Evolutionary conservation across 352 stramenopile genomes (phyloP).

Genomic region (Globisporangium middletonii): DNA sequence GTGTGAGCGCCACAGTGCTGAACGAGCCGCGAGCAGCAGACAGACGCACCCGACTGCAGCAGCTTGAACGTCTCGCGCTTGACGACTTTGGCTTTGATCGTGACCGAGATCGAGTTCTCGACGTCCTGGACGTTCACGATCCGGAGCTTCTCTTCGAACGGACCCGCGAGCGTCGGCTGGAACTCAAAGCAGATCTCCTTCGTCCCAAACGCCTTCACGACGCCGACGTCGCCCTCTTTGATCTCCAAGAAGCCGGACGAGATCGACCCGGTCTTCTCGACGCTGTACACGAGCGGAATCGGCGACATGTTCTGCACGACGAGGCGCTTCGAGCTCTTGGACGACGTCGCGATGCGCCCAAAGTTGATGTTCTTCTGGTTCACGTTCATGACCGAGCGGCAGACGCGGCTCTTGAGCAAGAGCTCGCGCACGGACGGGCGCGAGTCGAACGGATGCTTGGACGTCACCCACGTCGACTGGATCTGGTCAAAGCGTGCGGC

Average conservation of each 20-base stretch:
- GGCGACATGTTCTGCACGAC: constrained; percentile 86
- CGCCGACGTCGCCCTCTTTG: constrained; percentile 81
- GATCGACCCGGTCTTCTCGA: constrained; percentile 89
- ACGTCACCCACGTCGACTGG: constrained; percentile 56
- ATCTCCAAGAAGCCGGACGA: constrained; percentile 87
- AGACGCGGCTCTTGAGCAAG: constrained; percentile 79
- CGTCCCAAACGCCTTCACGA: constrained; percentile 84
- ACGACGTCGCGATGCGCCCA: constrained; percentile 77
- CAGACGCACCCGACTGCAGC: constrained; percentile 70
- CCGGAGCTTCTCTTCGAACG: constrained; percentile 87
- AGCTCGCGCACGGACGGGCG: constrained; percentile 74
- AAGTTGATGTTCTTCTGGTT: constrained; percentile 93
- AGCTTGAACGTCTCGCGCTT: constrained; percentile 89
- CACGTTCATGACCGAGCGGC: constrained; percentile 84
- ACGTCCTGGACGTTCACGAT: constrained; percentile 88
- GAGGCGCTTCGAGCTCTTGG: constrained; percentile 82
- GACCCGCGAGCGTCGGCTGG: constrained; percentile 74
- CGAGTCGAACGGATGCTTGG: constrained; percentile 80
- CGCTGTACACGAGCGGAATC: constrained; percentile 78
- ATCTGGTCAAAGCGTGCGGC: constrained; percentile 47
- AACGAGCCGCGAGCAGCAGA: not conserved
- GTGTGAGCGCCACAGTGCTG: not conserved
- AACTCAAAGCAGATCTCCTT: constrained; percentile 90
- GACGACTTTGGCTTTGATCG: constrained; percentile 87
- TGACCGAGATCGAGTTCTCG: constrained; percentile 83